phyloP scores from a whole-genome alignment of 2,329 filamentous ascomycete species.

The Colletotrichum shisoi region DNA sequence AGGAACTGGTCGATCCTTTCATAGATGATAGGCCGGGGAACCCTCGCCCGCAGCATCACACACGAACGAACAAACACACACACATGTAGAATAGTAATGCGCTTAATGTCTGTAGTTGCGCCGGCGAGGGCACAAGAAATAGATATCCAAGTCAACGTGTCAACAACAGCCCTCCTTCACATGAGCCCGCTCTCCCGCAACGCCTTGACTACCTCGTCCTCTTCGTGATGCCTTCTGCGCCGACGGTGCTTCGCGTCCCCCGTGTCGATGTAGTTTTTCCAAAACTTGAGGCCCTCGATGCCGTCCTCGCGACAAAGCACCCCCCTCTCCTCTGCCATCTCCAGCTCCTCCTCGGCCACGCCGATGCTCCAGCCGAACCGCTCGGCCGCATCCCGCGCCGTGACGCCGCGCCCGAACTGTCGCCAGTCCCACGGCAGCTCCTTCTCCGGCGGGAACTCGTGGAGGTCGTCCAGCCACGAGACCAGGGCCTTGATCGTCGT shows the following conservation, averaged over 20 bases:
- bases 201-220: slow-evolving; percentile 54
- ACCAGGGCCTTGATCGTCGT: slow-evolving; percentile 81
- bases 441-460: slow-evolving; percentile 69
- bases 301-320: slow-evolving; percentile 89
- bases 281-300: slow-evolving; percentile 89
- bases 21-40: slow-evolving; percentile 21
- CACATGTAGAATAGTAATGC: slow-evolving; percentile 39
- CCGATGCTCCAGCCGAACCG: slow-evolving; percentile 97
- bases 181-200: slow-evolving; percentile 56
- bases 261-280: slow-evolving; percentile 77
- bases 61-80: neutral
- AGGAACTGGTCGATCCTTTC: slow-evolving; percentile 7
- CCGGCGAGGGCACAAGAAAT: slow-evolving; percentile 23
- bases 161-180: slow-evolving; percentile 12
- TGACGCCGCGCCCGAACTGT: slow-evolving; percentile 82
- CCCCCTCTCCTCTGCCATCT: slow-evolving; percentile 95
- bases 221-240: slow-evolving; percentile 43
- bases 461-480: slow-evolving; percentile 78
- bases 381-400: slow-evolving; percentile 87
- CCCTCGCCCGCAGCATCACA: neutral
- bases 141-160: slow-evolving; percentile 28
- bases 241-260: slow-evolving; percentile 49
- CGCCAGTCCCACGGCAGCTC: slow-evolving; percentile 78
- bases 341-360: slow-evolving; percentile 91
- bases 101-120: slow-evolving; percentile 28